These are phyloP conservation scores for Hypomyces perniciosus DNA, from an alignment of 2,329 filamentous ascomycete species.

Conservation along the genomic window DNA sequence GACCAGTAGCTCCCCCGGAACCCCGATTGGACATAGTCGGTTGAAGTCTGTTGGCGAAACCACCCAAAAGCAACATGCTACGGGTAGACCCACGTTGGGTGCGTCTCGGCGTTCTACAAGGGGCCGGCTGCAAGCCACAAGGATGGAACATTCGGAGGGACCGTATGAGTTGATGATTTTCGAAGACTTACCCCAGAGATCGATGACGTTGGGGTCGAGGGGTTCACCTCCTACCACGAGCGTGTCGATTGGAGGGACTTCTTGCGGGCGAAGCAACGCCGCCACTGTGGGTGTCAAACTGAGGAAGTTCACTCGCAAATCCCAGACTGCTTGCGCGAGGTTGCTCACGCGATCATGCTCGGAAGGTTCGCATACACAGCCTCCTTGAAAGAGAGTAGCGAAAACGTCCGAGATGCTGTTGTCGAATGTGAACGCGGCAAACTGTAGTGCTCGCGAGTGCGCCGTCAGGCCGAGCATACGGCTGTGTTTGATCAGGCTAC, in stretches of 20 bases:
- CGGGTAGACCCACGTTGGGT: background rate
- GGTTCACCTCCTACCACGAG: conserved; percentile 9
- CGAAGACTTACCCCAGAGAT: conserved; percentile 7
- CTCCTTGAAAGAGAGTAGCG: conserved; percentile 7
- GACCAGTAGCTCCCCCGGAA: conserved; percentile 27
- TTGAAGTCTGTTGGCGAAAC: conserved; percentile 11
- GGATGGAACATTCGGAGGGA: conserved; percentile 3
- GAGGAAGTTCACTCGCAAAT: conserved; percentile 7
- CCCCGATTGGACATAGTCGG: conserved; percentile 19
- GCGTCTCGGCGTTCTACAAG: background rate
- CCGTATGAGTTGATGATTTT: conserved; percentile 25
- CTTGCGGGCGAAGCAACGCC: background rate
- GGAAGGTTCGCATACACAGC: conserved; percentile 12
- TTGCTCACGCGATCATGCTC: conserved; percentile 13
- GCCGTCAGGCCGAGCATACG: background rate
- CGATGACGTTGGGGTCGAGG: background rate
- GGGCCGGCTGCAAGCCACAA: background rate
- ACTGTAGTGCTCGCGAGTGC: conserved; percentile 6
- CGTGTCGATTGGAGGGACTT: conserved; percentile 8
- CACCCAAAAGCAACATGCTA: conserved; percentile 1
- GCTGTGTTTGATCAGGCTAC: background rate
- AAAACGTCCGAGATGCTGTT: conserved; percentile 10
- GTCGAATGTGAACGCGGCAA: conserved; percentile 16
- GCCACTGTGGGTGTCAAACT: conserved; percentile 12
- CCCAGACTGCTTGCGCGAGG: conserved; percentile 8